A percentile compares a stretch with the other conserved stretches of the same genome.
Conservation (phyloP, 2,329 filamentous ascomycete genomes). For the Ophiosphaerella narmari region DNA sequence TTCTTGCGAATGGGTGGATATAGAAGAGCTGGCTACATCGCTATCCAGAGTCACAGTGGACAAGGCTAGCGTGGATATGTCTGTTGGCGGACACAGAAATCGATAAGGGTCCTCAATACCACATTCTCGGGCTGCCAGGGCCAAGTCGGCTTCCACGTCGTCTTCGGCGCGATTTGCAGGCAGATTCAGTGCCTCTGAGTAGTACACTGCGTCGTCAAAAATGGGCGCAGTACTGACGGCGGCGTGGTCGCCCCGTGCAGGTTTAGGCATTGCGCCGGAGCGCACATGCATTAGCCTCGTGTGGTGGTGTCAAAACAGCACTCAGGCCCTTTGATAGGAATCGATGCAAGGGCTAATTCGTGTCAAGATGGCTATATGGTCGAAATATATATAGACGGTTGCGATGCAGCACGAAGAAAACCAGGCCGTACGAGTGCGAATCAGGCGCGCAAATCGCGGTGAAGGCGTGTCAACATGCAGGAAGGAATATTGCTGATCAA, state of each 20-base stretch:
- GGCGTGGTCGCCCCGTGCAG: slow-evolving; percentile 24
- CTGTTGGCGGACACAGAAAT: slow-evolving; percentile 28
- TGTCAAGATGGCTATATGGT: too few species aligned
- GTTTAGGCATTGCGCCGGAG: slow-evolving; percentile 39
- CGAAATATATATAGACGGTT: too few species aligned
- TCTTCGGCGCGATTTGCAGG: slow-evolving; percentile 35
- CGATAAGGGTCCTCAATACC: slow-evolving; percentile 42
- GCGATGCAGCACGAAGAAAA: neutral
- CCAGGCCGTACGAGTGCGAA: neutral
- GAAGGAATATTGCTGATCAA: neutral
- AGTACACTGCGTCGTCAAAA: slow-evolving; percentile 41
- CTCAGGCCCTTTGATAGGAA: slow-evolving; percentile 24
- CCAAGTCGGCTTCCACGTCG: slow-evolving; percentile 35
- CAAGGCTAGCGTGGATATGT: slow-evolving; percentile 29
- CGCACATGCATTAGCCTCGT: slow-evolving; percentile 35
- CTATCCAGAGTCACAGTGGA: slow-evolving; percentile 39
- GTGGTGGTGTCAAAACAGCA: slow-evolving; percentile 26
- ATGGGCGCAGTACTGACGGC: slow-evolving; percentile 37
- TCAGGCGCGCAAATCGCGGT: slow-evolving; percentile 1
- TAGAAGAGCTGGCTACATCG: slow-evolving; percentile 34
- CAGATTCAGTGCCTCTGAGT: slow-evolving; percentile 36
- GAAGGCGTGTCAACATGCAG: neutral
- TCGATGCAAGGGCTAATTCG: neutral
- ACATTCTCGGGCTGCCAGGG: slow-evolving; percentile 30
- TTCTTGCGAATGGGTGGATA: slow-evolving; percentile 41